Conservation (phyloP, 2,329 filamentous ascomycete genomes). For the Escovopsis weberi region DNA sequence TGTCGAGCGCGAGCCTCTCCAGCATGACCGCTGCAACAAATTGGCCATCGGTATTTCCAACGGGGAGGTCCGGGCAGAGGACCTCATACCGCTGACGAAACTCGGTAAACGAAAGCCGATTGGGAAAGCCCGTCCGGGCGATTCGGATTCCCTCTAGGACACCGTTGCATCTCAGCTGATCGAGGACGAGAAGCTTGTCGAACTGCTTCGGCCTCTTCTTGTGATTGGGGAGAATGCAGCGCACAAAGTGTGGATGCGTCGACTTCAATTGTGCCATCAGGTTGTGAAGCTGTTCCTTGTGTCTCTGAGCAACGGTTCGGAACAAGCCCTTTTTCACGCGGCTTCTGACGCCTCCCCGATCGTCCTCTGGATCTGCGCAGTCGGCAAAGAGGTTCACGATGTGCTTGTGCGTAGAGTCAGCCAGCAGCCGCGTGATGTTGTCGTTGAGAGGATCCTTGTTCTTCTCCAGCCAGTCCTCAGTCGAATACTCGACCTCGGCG, state of each 20-base stretch:
- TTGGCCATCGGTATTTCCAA: conserved; percentile 83
- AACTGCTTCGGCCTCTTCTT: conserved; percentile 94
- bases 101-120: conserved; percentile 79
- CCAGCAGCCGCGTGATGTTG: conserved; percentile 81
- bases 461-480: conserved; percentile 91
- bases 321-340: conserved; percentile 96
- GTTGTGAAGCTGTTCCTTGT: conserved; percentile 97
- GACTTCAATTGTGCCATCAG: conserved; percentile 89
- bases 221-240: conserved; percentile 95
- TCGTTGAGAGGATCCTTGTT: conserved; percentile 98
- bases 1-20: conserved; percentile 75
- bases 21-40: conserved; percentile 74
- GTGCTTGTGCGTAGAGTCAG: conserved; percentile 68
- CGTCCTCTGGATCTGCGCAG: conserved; percentile 71
- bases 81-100: conserved; percentile 96
- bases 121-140: conserved; percentile 91
- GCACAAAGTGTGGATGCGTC: conserved; percentile 95
- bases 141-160: conserved; percentile 98
- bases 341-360: conserved; percentile 49
- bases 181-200: conserved; percentile 79
- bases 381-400: conserved; percentile 76
- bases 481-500: conserved; percentile 93
- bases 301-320: conserved; percentile 86
- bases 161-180: conserved; percentile 97
- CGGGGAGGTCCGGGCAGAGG: conserved; percentile 75